These are phyloP conservation scores for Verticillium nubilum DNA, from an alignment of 2,329 filamentous ascomycete species.

Conservation along the genomic window DNA sequence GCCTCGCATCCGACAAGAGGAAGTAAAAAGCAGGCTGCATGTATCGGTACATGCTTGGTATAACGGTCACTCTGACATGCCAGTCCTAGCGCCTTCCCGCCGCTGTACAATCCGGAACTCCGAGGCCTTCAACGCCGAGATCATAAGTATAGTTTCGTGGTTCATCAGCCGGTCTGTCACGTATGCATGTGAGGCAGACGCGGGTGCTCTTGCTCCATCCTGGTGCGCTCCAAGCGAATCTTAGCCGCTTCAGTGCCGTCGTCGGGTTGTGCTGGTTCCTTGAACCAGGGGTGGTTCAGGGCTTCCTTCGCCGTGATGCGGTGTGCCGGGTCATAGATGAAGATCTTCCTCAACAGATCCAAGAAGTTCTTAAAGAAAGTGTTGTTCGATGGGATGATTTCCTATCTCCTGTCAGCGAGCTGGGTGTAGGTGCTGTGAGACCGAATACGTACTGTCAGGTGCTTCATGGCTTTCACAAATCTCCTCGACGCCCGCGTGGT, in stretches of 20 bases:
- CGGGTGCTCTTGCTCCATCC: constrained; percentile 30
- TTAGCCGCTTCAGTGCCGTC: constrained; percentile 65
- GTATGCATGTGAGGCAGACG: constrained; percentile 8
- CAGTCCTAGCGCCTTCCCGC: neutral
- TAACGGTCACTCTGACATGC: neutral
- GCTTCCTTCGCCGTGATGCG: constrained; percentile 64
- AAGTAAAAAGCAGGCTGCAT: neutral
- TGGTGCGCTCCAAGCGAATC: constrained; percentile 50
- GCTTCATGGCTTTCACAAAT: constrained; percentile 70
- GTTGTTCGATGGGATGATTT: constrained; percentile 57
- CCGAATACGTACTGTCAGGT: constrained; percentile 46
- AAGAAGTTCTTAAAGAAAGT: constrained; percentile 58
- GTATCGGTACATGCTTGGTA: neutral
- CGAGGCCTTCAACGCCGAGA: constrained; percentile 11
- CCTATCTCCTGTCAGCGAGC: constrained; percentile 33
- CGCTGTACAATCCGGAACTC: neutral
- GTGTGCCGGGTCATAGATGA: constrained; percentile 60
- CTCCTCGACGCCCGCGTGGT: constrained; percentile 59
- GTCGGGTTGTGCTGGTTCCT: constrained; percentile 55
- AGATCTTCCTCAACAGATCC: constrained; percentile 60
- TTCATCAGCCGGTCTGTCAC: constrained; percentile 3
- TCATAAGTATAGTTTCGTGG: constrained; percentile 6
- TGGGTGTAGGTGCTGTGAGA: neutral
- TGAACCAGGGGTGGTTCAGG: constrained; percentile 63
- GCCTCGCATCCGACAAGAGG: neutral